These are phyloP conservation scores for Debaryomycetaceae sp. DNA, from an alignment of 1,139 yeast species.

Conservation along the genomic window DNA sequence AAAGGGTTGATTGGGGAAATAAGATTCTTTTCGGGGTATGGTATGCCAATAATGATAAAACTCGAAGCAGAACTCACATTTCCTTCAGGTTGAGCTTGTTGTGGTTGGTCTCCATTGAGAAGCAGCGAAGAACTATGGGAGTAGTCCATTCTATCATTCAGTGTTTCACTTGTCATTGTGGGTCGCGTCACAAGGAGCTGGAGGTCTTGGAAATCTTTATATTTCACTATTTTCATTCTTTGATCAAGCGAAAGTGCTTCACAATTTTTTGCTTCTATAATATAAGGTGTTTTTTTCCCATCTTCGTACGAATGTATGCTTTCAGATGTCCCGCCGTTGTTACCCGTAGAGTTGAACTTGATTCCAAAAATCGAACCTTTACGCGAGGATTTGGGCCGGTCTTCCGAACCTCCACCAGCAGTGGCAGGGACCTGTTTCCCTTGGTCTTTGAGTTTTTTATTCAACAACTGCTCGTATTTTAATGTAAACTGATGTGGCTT, in stretches of 20 bases:
- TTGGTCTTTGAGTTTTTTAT: constrained; percentile 38
- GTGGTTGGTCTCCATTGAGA: constrained; percentile 20
- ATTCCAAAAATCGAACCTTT: constrained; percentile 43
- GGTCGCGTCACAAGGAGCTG: constrained; percentile 41
- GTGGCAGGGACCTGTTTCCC: constrained; percentile 12
- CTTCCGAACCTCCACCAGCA: constrained; percentile 12
- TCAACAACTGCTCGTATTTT: constrained; percentile 42
- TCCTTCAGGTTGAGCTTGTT: constrained; percentile 15
- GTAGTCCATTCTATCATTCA: constrained; percentile 23
- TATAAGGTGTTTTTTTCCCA: constrained; percentile 17
- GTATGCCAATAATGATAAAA: constrained; percentile 42
- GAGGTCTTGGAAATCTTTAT: constrained; percentile 31
- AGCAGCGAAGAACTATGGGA: constrained; percentile 39
- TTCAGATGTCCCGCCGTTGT: constrained; percentile 8
- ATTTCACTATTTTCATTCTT: constrained; percentile 26
- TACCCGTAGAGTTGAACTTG: constrained; percentile 27
- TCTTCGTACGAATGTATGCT: constrained; percentile 12
- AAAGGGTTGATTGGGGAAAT: constrained; percentile 39
- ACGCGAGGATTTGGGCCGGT: constrained; percentile 29
- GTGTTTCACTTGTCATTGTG: constrained; percentile 8
- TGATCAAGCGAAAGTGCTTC: constrained; percentile 36
- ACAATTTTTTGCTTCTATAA: constrained; percentile 32
- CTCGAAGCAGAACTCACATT: constrained; percentile 29
- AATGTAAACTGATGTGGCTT: constrained; percentile 46
- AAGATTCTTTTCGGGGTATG: constrained; percentile 38